Conservation (phyloP, 1,139 yeast genomes). For the Ashbya aceris region DNA sequence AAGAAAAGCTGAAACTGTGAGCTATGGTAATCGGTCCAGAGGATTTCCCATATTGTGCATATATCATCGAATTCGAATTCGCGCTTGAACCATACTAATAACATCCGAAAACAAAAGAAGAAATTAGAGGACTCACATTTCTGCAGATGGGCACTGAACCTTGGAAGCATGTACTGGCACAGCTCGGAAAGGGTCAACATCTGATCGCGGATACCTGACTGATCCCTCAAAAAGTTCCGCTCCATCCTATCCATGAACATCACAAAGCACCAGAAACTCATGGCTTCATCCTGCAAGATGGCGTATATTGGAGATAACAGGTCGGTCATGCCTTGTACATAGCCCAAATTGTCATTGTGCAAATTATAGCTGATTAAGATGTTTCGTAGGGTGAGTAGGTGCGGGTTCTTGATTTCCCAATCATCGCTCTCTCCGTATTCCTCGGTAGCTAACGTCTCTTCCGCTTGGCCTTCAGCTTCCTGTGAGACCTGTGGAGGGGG, state of each 20-base stretch:
- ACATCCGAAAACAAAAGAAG: conserved; percentile 90
- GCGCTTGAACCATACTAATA: conserved; percentile 89
- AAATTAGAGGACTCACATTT: conserved; percentile 83
- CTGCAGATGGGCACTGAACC: conserved; percentile 69
- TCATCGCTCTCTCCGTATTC: conserved; percentile 42
- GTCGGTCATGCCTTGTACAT: conserved; percentile 98
- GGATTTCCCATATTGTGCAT: conserved; percentile 75
- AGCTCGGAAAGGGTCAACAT: conserved; percentile 74
- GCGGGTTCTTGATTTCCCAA: conserved; percentile 55
- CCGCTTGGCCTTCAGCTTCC: conserved; percentile 12
- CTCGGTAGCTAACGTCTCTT: conserved; percentile 37
- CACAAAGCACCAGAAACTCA: conserved; percentile 83
- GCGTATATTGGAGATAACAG: conserved; percentile 79
- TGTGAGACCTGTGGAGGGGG: conserved; percentile 28
- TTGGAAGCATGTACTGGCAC: conserved; percentile 82
- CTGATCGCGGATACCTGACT: conserved; percentile 86
- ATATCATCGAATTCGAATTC: conserved; percentile 81
- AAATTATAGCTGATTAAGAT: conserved; percentile 81
- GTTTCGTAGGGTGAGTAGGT: conserved; percentile 63
- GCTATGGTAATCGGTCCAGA: conserved; percentile 80
- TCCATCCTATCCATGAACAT: conserved; percentile 94
- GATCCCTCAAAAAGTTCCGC: conserved; percentile 83
- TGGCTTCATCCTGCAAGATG: conserved; percentile 63
- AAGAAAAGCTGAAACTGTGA: conserved; percentile 83
- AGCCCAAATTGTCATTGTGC: conserved; percentile 74